phyloP scores from a whole-genome alignment of 768 basidiomycete species.

The Suillus cothurnatus region DNA sequence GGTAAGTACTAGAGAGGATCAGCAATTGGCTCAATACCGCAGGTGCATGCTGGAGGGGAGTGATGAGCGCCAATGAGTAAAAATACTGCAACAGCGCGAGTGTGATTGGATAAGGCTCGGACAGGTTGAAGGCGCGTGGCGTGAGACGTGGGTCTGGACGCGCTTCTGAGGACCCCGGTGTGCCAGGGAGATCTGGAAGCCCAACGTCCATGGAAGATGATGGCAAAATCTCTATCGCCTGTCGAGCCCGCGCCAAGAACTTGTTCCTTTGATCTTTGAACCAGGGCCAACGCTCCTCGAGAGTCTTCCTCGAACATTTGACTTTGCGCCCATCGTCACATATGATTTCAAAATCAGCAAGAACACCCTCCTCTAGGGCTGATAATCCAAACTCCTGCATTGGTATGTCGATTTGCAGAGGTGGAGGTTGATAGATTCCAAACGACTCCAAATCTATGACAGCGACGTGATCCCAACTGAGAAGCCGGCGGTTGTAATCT shows the following conservation, averaged over 20 bases:
- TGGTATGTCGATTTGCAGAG: slow-evolving; percentile 59
- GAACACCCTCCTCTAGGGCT: slow-evolving; percentile 75
- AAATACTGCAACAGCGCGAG: slow-evolving; percentile 93
- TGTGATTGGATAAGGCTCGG: slow-evolving; percentile 88
- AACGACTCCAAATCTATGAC: slow-evolving; percentile 92
- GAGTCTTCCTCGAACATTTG: slow-evolving; percentile 76
- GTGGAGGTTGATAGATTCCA: slow-evolving; percentile 91
- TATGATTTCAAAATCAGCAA: slow-evolving; percentile 91
- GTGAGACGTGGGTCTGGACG: slow-evolving; percentile 80
- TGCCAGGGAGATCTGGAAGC: slow-evolving; percentile 62
- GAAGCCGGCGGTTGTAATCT: slow-evolving; percentile 88
- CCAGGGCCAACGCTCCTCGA: slow-evolving; percentile 96
- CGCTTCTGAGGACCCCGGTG: slow-evolving; percentile 47
- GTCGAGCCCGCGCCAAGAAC: slow-evolving; percentile 59
- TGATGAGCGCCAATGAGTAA: slow-evolving; percentile 83
- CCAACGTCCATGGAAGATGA: slow-evolving; percentile 61
- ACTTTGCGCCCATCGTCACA: slow-evolving; percentile 90
- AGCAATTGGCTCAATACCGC: slow-evolving; percentile 88
- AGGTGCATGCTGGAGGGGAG: slow-evolving; percentile 89
- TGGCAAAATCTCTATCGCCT: slow-evolving; percentile 60
- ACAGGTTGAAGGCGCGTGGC: slow-evolving; percentile 76
- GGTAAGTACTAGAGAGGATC: slow-evolving; percentile 82
- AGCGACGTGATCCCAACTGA: slow-evolving; percentile 92
- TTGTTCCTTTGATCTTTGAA: slow-evolving; percentile 72
- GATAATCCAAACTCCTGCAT: slow-evolving; percentile 87